Evolutionary conservation across 441 rosid species (phyloP).

Genomic region (Sinapis alba): DNA sequence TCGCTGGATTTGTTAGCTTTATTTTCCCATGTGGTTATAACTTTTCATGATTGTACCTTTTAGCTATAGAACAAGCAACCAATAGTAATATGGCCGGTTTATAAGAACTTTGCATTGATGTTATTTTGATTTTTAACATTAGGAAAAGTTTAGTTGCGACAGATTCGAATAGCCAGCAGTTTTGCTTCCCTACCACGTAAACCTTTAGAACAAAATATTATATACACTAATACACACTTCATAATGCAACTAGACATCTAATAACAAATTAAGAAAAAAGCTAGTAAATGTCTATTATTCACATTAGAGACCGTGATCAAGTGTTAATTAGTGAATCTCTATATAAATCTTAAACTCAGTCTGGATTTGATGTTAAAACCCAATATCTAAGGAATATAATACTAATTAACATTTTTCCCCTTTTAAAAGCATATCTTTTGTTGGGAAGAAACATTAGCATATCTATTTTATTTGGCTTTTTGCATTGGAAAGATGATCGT

Average conservation of each 20-base stretch:
- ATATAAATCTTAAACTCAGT: no score
- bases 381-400: no score
- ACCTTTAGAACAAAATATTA: background rate
- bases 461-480: constrained; percentile 15
- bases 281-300: no score
- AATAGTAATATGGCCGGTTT: constrained; percentile 1
- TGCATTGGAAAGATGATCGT: constrained; percentile 26
- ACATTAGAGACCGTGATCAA: no score
- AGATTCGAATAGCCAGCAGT: constrained; percentile 20
- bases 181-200: constrained; percentile 3
- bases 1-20: constrained; percentile 28
- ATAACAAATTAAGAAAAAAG: no score
- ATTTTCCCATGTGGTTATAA: constrained; percentile 26
- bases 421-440: constrained; percentile 6
- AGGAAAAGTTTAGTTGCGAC: background rate
- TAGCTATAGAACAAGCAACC: constrained; percentile 21
- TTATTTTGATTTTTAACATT: background rate
- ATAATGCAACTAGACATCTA: no score
- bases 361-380: no score
- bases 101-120: background rate
- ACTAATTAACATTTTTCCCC: background rate
- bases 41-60: constrained; percentile 29
- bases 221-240: no score
- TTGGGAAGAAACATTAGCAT: constrained; percentile 14
- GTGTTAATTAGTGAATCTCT: no score